Evolutionary conservation across 257 asterid genomes (phyloP), one percentile per base, ranked within the genome.

Genomic region (Petrea volubilis): DNA sequence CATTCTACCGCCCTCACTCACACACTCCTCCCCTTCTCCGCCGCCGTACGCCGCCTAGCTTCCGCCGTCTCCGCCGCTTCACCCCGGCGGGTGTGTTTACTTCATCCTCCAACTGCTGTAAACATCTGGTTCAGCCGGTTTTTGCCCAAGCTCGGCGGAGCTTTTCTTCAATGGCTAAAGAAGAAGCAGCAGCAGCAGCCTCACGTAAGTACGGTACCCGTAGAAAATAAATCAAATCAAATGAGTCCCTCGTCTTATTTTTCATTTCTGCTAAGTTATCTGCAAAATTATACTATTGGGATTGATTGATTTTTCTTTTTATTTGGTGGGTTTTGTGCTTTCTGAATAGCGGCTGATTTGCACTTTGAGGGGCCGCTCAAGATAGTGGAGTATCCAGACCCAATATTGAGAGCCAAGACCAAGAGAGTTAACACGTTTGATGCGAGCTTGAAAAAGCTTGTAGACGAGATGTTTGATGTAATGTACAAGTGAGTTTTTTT

Each of bases 381-480:
- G 59, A 66, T 94, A 23, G 80, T 94, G 60, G 85, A 88, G 77
- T 94, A 94, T 82, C 99, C 99, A 0, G 87, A 86, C 77, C 96
- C 97, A 4, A n/a, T 86, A 17, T 29, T 94, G 78, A 84, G 99
- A 82, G 87, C 89, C 24, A 95, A 84, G 84, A 95, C 90, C 79
- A 95, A 92, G 78, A 74, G 84, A 60, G 76, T 95, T 17, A 60
- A 14, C 27, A 64, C 79, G 14, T 95, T 95, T 73, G 97, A 95
- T 65, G 86, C 71, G 60, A 87, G 81, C 80, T 82, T 92, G 90
- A 88, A 92, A 74, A 92, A 68, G 75, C 76, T 95, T 63, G 97
- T 82, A 0, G 84, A 80, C 47, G 98, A 88, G 82, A 95, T 95
- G 99, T 95, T 95, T 78, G 96, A 92, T 73, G 80, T 88, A 49